Evolutionary conservation across 805 yeast genomes (phyloP).

Genomic region (Kluyveromyces wickerhamii): DNA sequence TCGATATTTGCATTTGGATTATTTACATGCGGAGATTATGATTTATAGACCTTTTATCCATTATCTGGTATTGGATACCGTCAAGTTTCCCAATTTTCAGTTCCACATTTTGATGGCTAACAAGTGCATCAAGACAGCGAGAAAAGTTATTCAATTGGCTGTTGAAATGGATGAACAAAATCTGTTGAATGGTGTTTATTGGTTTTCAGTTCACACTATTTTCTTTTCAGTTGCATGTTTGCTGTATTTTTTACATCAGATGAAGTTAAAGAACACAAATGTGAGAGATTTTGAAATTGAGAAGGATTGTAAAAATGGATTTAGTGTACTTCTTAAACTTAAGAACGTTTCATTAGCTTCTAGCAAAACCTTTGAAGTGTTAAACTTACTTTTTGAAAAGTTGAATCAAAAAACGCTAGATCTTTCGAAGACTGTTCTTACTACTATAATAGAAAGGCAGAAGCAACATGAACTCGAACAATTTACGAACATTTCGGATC

Average conservation of each 20-base stretch:
- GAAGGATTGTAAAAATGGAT: constrained; percentile 64
- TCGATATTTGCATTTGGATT: constrained; percentile 62
- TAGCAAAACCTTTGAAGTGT: constrained; percentile 62
- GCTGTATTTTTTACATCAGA: constrained; percentile 42
- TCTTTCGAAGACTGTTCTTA: constrained; percentile 11
- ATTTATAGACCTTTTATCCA: constrained; percentile 86
- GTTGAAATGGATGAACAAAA: constrained; percentile 69
- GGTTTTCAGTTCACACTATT: constrained; percentile 86
- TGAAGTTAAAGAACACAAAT: constrained; percentile 8
- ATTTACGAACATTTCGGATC: constrained; percentile 3
- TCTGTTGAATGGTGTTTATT: constrained; percentile 74
- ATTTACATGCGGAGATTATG: constrained; percentile 69
- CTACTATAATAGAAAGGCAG: constrained; percentile 1
- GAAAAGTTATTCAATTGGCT: constrained; percentile 73
- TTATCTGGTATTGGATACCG: constrained; percentile 41
- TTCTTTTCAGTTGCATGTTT: constrained; percentile 84
- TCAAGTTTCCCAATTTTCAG: constrained; percentile 39
- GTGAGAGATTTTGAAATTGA: constrained; percentile 30
- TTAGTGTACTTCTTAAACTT: constrained; percentile 53
- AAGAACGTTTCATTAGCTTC: constrained; percentile 70
- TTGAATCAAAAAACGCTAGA: constrained; percentile 60
- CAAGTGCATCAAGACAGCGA: constrained; percentile 76
- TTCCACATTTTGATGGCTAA: constrained; percentile 66
- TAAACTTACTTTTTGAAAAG: constrained; percentile 68
- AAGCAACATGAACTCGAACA: constrained; percentile 1